Percentiles rank a stretch among this genome's conserved stretches.
phyloP scores from a whole-genome alignment of 176 grass and related monocot species.

The Cenchrus fungigraminus region DNA sequence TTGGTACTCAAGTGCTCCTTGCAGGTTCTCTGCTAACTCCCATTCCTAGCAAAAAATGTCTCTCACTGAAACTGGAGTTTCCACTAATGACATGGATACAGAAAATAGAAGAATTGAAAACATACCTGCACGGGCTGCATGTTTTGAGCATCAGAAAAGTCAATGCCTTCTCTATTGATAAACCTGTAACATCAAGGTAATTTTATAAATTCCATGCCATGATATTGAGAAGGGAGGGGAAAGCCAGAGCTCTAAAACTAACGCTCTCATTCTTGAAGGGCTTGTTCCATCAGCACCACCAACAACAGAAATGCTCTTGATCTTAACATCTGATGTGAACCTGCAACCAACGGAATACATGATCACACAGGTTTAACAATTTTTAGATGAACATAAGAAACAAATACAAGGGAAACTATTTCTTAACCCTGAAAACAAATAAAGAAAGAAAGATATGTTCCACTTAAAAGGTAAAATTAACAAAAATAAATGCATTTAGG shows the following conservation, averaged over 20 bases:
- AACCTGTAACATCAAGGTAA: conserved; percentile 66
- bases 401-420: neutral
- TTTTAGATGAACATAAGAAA: conserved; percentile 11
- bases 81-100: conserved; percentile 23
- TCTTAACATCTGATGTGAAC: conserved; percentile 98
- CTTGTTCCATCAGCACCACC: conserved; percentile 92
- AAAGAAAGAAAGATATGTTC: conserved; percentile 6
- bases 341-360: conserved; percentile 50
- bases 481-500: conserved; percentile 19
- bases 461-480: conserved; percentile 29
- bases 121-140: conserved; percentile 96
- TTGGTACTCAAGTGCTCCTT: conserved; percentile 95
- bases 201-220: conserved; percentile 30
- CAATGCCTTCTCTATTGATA: conserved; percentile 96
- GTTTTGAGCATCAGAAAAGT: conserved; percentile 96
- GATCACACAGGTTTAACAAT: conserved; percentile 35
- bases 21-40: conserved; percentile 93
- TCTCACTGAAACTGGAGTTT: conserved; percentile 28
- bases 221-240: conserved; percentile 28
- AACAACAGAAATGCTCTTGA: conserved; percentile 96
- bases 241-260: conserved; percentile 38
- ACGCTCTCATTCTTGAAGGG: conserved; percentile 99
- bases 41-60: conserved; percentile 77
- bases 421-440: conserved; percentile 13
- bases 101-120: conserved; percentile 27